A percentile compares a stretch with the other conserved stretches of the same genome.
phyloP scores from a whole-genome alignment of 2,329 filamentous ascomycete species.

The Arthrobotrys sinensis region DNA sequence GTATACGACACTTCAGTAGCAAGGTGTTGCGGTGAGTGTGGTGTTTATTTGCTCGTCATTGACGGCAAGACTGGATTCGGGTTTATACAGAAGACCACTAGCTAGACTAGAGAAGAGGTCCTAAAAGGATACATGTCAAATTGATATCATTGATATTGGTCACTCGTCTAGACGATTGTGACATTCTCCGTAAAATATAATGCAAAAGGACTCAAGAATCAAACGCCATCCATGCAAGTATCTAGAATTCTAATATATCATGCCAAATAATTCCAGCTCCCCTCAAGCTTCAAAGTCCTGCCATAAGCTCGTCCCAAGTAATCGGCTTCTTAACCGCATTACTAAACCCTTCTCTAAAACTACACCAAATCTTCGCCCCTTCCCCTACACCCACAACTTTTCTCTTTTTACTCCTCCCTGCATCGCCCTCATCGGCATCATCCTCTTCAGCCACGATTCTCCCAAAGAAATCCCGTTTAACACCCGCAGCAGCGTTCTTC shows the following conservation, averaged over 20 bases:
- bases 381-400: slow-evolving; percentile 65
- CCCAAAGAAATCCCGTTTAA: slow-evolving; percentile 90
- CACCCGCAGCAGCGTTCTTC: slow-evolving; percentile 65
- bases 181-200: neutral
- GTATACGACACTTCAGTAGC: no score
- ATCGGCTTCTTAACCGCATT: slow-evolving; percentile 94
- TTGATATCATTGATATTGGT: neutral
- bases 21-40: no score
- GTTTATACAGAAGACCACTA: no score
- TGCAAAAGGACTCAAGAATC: neutral
- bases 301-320: slow-evolving; percentile 83
- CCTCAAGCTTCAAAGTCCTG: slow-evolving; percentile 71
- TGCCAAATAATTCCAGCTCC: neutral
- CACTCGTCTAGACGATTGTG: neutral
- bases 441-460: slow-evolving; percentile 74
- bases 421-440: slow-evolving; percentile 68
- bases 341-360: slow-evolving; percentile 89
- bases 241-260: neutral
- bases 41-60: no score
- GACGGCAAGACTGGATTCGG: no score
- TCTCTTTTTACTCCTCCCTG: slow-evolving; percentile 64
- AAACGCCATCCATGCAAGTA: slow-evolving; percentile 21
- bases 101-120: neutral
- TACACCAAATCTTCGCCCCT: slow-evolving; percentile 83
- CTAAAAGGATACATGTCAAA: no score